phyloP scores from a whole-genome alignment of 768 basidiomycete genomes.

The Phanerochaete carnosa region DNA sequence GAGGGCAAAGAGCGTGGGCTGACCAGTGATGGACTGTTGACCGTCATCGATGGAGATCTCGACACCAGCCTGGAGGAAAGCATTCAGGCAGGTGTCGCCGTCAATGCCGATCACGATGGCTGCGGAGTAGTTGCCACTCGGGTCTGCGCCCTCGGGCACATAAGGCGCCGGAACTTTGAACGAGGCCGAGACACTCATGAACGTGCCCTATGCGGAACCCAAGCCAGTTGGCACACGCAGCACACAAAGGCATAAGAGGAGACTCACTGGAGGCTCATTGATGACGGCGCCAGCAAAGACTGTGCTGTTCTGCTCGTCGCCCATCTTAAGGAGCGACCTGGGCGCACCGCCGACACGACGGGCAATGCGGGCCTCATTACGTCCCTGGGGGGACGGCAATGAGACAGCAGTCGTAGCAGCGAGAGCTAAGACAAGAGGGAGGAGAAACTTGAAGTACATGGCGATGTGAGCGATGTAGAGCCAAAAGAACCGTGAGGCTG shows the following conservation, averaged over 20 bases:
- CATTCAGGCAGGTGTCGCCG: conserved; percentile 25
- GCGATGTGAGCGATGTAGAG: too few species aligned
- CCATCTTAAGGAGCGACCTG: too few species aligned
- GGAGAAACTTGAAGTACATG: too few species aligned
- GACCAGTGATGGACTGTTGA: conserved; percentile 19
- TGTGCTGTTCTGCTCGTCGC: conserved; percentile 14
- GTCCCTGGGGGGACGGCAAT: too few species aligned
- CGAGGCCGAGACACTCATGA: conserved; percentile 23
- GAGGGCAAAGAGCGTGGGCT: neutral
- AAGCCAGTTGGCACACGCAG: neutral
- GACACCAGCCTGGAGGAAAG: conserved; percentile 31
- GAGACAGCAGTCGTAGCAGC: too few species aligned
- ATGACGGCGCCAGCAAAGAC: neutral
- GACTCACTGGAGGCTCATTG: neutral
- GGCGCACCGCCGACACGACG: too few species aligned
- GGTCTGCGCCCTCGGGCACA: conserved; percentile 13
- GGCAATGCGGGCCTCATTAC: too few species aligned
- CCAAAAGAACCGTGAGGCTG: too few species aligned
- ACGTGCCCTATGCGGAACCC: too few species aligned
- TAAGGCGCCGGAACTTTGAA: conserved; percentile 26
- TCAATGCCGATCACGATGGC: conserved; percentile 33
- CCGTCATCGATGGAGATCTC: conserved; percentile 23
- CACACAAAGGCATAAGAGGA: neutral
- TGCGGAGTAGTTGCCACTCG: conserved; percentile 17
- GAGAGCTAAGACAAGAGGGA: too few species aligned